These are phyloP conservation scores for Flaveria robusta DNA, from an alignment of 129 eudicot genomes.

Conservation along the genomic window DNA sequence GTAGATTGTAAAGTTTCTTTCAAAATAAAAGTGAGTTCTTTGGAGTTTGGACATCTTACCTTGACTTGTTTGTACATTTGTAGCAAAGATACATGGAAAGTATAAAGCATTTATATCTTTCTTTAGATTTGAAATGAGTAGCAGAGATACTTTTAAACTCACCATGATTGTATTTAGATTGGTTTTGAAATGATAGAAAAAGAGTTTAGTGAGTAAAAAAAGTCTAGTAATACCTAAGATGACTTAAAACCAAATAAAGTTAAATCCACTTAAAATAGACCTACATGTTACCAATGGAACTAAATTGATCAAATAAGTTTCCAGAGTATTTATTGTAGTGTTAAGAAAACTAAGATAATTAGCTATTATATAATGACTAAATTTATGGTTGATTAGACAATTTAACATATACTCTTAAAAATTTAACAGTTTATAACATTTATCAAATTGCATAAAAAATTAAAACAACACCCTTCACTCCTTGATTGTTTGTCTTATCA, in stretches of 20 bases:
- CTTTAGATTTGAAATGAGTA: background rate
- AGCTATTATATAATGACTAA: background rate
- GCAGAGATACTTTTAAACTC: background rate
- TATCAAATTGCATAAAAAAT: conserved; percentile 1
- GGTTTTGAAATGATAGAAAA: background rate
- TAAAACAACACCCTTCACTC: background rate
- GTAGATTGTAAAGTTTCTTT: conserved; percentile 28
- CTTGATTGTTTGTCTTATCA: background rate
- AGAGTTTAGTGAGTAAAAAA: background rate
- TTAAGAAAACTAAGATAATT: background rate
- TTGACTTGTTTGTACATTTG: conserved; percentile 12
- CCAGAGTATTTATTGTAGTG: background rate
- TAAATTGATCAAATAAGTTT: background rate
- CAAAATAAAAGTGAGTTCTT: conserved; percentile 6
- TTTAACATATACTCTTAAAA: background rate
- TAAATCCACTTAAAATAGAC: background rate
- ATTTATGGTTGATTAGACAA: background rate
- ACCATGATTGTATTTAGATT: background rate
- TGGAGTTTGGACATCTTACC: background rate
- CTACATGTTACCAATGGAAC: background rate
- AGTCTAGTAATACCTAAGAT: no score
- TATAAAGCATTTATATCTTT: background rate
- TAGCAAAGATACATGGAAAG: background rate
- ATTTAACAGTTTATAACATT: background rate
- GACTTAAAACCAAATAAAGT: no score